Conservation (phyloP, 2,329 filamentous ascomycete species). For the Pseudogymnoascus sp. region DNA sequence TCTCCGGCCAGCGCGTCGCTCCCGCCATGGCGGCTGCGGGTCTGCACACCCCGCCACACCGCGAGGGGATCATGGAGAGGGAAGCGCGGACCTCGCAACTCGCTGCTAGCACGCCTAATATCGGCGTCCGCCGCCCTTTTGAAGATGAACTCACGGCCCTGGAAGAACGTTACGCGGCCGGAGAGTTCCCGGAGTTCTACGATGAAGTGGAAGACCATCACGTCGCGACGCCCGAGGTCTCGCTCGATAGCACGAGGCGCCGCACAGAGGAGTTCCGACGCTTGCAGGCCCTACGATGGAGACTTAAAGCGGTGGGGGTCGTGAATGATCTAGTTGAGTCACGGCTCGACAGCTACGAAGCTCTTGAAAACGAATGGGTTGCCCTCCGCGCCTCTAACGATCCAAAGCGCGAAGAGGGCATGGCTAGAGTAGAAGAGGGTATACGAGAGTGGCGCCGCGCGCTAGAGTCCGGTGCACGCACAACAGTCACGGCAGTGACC, state of each 20-base stretch:
- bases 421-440: conserved; percentile 22
- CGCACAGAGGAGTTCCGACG: neutral
- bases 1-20: conserved; percentile 37
- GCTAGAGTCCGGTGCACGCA: neutral
- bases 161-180: conserved; percentile 12
- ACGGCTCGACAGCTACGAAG: neutral
- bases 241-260: neutral
- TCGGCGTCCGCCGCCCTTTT: neutral
- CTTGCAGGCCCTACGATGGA: neutral
- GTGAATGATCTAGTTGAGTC: neutral
- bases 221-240: neutral
- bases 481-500: neutral
- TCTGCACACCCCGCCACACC: conserved; percentile 39
- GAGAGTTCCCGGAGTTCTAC: neutral
- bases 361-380: neutral
- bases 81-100: conserved; percentile 18
- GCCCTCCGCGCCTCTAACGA: neutral
- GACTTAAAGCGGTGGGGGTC: neutral
- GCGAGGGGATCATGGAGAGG: conserved; percentile 35
- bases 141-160: conserved; percentile 16
- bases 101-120: neutral
- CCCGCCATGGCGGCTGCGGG: conserved; percentile 43
- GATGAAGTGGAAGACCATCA: neutral
- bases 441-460: conserved; percentile 23
- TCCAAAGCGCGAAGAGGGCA: conserved; percentile 16